Percentiles rank a stretch among this genome's conserved stretches.
These are phyloP conservation scores for Tulasnella sp. DNA, from an alignment of 768 basidiomycete species.

Conservation along the genomic window DNA sequence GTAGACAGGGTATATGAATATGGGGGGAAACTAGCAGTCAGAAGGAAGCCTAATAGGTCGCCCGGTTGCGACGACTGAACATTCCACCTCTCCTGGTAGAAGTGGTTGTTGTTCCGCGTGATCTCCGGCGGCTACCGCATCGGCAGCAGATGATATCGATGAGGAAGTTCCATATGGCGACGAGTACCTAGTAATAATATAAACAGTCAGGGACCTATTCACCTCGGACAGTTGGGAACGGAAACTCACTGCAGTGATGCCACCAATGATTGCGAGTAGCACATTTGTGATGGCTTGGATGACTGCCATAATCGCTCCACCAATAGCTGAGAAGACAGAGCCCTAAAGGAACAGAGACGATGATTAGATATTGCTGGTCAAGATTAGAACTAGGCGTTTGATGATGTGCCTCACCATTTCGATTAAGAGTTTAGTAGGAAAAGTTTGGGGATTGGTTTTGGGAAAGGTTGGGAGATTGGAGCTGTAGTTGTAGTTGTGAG, in stretches of 20 bases:
- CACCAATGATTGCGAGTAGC: conserved; percentile 18
- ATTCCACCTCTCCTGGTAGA: no score
- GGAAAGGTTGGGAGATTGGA: no score
- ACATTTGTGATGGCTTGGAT: conserved; percentile 20
- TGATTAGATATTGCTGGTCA: no score
- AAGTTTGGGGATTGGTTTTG: background rate
- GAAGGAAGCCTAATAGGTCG: no score
- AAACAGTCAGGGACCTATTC: background rate
- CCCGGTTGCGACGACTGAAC: no score
- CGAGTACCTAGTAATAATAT: conserved; percentile 4
- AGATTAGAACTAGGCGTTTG: no score
- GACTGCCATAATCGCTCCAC: conserved; percentile 20
- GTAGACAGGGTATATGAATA: no score
- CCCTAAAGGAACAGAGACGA: conserved; percentile 11
- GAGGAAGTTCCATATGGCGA: conserved; percentile 20
- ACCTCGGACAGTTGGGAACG: background rate
- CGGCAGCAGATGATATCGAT: conserved; percentile 20
- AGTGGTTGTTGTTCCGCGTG: background rate
- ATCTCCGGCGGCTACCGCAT: conserved; percentile 12
- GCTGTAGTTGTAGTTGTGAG: background rate
- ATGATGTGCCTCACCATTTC: no score
- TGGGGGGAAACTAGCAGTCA: no score
- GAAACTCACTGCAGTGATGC: conserved; percentile 17
- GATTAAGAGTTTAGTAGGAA: no score
- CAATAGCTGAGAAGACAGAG: conserved; percentile 21